Evolutionary conservation across 352 stramenopile genomes (phyloP).

Genomic region (Phytopythium ostracodes): DNA sequence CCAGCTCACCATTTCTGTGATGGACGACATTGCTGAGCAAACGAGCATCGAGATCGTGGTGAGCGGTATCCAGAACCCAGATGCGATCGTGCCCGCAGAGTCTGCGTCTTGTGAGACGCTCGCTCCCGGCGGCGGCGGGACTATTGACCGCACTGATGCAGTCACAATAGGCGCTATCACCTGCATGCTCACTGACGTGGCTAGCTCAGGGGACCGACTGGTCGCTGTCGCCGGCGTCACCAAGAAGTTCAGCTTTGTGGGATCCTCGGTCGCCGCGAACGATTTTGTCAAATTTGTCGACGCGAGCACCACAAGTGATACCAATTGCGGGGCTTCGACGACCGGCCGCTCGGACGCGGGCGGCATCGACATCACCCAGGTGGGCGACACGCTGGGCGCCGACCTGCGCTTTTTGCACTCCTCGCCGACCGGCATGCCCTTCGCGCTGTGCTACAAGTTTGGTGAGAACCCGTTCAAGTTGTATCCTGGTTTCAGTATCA

Average conservation of each 20-base stretch:
- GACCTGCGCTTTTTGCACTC: constrained; percentile 42
- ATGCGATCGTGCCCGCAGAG: constrained; percentile 24
- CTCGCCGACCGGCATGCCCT: constrained; percentile 29
- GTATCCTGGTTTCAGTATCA: constrained; percentile 39
- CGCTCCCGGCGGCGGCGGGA: constrained; percentile 30
- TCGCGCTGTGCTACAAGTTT: constrained; percentile 69
- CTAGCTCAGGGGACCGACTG: constrained; percentile 34
- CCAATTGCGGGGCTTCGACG: constrained; percentile 39
- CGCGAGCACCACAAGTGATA: constrained; percentile 41
- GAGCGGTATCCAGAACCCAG: constrained; percentile 40
- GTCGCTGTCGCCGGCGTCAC: constrained; percentile 42
- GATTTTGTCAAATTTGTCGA: constrained; percentile 71
- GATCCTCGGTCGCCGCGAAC: constrained; percentile 23
- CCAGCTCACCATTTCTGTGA: constrained; percentile 26
- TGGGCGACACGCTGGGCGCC: constrained; percentile 19
- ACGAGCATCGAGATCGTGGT: constrained; percentile 34
- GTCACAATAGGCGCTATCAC: constrained; percentile 33
- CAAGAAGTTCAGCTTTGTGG: constrained; percentile 51
- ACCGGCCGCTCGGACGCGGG: constrained; percentile 45
- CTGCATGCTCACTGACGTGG: constrained; percentile 34
- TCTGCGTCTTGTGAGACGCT: constrained; percentile 21
- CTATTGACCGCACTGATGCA: constrained; percentile 34
- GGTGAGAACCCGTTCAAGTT: constrained; percentile 65
- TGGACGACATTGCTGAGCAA: constrained; percentile 32
- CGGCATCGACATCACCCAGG: constrained; percentile 27